Percentiles rank a stretch among this genome's conserved stretches.
phyloP scores from a whole-genome alignment of 306 rosid genomes.

The Ochetophila trinervis region DNA sequence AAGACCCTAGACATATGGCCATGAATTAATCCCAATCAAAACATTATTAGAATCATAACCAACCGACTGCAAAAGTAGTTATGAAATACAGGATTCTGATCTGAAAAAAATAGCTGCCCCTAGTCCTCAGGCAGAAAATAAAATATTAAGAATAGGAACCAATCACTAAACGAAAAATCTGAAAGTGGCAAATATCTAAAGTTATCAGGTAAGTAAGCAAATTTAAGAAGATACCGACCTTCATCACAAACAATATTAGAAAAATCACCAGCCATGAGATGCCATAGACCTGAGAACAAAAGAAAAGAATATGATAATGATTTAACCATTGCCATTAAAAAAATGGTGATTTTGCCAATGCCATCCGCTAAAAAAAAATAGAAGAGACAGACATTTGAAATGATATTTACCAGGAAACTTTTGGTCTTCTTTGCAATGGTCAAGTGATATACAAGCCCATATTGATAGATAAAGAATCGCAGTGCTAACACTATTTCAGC shows the following conservation, averaged over 20 bases:
- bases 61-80: too few relatives aligned
- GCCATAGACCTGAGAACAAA: conserved; percentile 77
- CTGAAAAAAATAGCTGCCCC: neutral
- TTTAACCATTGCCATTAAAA: neutral
- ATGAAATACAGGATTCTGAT: neutral
- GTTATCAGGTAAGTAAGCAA: neutral
- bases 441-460: conserved; percentile 91
- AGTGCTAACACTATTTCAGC: conserved; percentile 74
- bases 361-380: neutral
- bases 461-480: conserved; percentile 95
- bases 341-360: neutral
- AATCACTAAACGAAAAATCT: neutral
- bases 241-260: conserved; percentile 77
- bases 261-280: conserved; percentile 93
- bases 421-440: conserved; percentile 47
- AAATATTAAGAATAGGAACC: neutral
- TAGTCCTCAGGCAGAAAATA: neutral
- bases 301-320: conserved; percentile 2
- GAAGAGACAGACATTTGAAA: neutral
- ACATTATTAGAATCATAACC: neutral
- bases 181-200: too few relatives aligned
- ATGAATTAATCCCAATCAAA: too few relatives aligned
- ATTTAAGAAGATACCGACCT: conserved; percentile 52
- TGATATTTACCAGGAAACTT: conserved; percentile 61
- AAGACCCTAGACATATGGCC: too few relatives aligned